Base-by-base conservation (phyloP, 2,329 filamentous ascomycete genomes). In the Ophiognomonia clavigignenti-juglandacearum region DNA sequence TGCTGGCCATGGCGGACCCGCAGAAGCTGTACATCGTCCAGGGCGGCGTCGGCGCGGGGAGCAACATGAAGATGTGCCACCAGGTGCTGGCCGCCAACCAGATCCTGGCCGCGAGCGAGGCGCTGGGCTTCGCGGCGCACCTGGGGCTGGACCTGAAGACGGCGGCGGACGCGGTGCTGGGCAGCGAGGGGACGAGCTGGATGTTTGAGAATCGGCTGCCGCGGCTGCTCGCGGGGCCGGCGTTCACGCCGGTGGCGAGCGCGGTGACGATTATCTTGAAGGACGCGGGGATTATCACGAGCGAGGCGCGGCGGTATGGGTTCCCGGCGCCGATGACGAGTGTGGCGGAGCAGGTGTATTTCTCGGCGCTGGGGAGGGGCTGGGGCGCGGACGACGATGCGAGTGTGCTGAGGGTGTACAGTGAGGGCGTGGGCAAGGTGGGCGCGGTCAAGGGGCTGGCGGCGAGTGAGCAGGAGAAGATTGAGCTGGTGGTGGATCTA, bases 281-380 rank as follows among this genome's bases (percentile, higher is more conserved):
- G 64, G 79, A 83, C 60, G 67, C 70, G 58, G 73, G 77, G 41
- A 87, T 87, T 63, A 85, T 87, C 60, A 86, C 83, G 2, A 75
- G 78, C 22, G 81, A 80, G 48, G 81, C 82, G 1, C 70, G 81
- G 18, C 67, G 77, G 35, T 64, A 69, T 45, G 68, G 70, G 23
- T 86, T 84, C 60, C 74, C 80, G 0, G 75, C 75, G 1, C 80
- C 80, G 0, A 75, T 88, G 58, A 78, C 76, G 46, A 75, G 73
- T 31, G 71, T 74, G 0, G 82, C 83, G 10, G 83, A 87, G 63
- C 81, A 85, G 61, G 71, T 77, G 23, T 86, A 85, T 59, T 74
- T 84, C 46, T 64, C 77, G 23, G 80, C 74, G 13, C 62, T 85
- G 7, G 69, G 75, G 20, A 74, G 76, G 34, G 83, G 82, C 9